Evolutionary conservation across 495 filamentous ascomycete species (phyloP).

Genomic region (Corynascus novoguineensis): DNA sequence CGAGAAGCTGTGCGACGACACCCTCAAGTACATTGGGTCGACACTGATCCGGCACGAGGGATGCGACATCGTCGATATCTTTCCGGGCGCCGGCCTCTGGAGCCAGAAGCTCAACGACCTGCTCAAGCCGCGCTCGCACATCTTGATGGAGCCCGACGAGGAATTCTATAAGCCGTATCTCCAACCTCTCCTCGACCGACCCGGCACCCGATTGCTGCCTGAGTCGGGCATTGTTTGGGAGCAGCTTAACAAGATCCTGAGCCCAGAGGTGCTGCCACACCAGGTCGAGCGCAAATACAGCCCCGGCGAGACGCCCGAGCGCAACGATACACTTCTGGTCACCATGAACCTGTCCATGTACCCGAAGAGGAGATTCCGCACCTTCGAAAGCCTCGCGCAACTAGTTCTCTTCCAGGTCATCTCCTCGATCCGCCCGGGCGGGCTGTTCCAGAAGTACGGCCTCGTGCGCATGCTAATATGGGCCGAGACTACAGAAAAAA

Average conservation of each 20-base stretch:
- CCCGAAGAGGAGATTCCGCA: slow-evolving; percentile 31
- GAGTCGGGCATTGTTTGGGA: slow-evolving; percentile 46
- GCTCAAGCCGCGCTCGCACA: slow-evolving; percentile 70
- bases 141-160: slow-evolving; percentile 66
- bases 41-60: slow-evolving; percentile 58
- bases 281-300: slow-evolving; percentile 31
- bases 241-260: slow-evolving; percentile 46
- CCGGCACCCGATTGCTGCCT: slow-evolving; percentile 48
- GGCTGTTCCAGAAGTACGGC: slow-evolving; percentile 56
- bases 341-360: slow-evolving; percentile 51
- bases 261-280: slow-evolving; percentile 43
- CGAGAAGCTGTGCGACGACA: slow-evolving; percentile 51
- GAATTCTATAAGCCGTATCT: slow-evolving; percentile 53
- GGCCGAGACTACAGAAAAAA: slow-evolving; percentile 46
- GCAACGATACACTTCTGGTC: slow-evolving; percentile 64
- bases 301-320: slow-evolving; percentile 30
- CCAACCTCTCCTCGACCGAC: slow-evolving; percentile 52
- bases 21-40: slow-evolving; percentile 33
- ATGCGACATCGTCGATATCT: slow-evolving; percentile 78
- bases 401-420: slow-evolving; percentile 48
- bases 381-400: slow-evolving; percentile 36
- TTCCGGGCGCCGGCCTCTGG: slow-evolving; percentile 69
- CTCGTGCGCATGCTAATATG: slow-evolving; percentile 68
- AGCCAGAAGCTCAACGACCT: slow-evolving; percentile 68
- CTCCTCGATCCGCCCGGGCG: slow-evolving; percentile 33